Evolutionary conservation across 306 rosid species (phyloP), one percentile per base, ranked within the genome.

Genomic region (Lupinus albus): DNA sequence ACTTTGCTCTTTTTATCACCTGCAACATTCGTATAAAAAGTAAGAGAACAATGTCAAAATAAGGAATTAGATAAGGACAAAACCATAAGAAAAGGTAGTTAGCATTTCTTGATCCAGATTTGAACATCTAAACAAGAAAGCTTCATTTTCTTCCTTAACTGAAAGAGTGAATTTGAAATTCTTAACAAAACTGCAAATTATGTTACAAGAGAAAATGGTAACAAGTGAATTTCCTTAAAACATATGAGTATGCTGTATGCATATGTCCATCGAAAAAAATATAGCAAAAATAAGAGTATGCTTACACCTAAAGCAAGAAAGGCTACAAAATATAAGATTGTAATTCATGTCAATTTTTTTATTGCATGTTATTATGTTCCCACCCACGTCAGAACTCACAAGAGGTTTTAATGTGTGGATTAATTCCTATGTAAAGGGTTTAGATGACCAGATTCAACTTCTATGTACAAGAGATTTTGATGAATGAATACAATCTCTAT

Each of bases 11-110:
- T 25, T 25, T 25, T 25, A 0, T 36, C 56, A 0, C 12, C 94
- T 87, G 86, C 44, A 74, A 68, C 5, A 64, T 47, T 1, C 13
- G 55, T 11, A 46, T 55, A 42, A 57, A 8, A n/a, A 53, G 11
- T 51, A 66, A 30, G 25, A 51, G 39, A 35, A 18, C 25, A 1
- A 35, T 59, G 61, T 78, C 78, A 78, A 42, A 77, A 72, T 52
- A 77, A 61, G 20, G 33, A 56, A 35, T 38, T 45, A 11, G 12
- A 36, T 25, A 25, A 25, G 30, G 30, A 25, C 2, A 25, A 20
- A 20, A 20, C 1, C 1, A 20, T 20, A 20, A 8, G 30, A 30
- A 49, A 28, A 14, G 7, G 4, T n/a, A 61, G n/a, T 2, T 0
- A 46, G 13, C 2, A 47, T 55, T 17, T 44, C 41, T 32, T 25